Conservation (phyloP, 148 eudicot genomes). For the Rhododendron vialii region DNA sequence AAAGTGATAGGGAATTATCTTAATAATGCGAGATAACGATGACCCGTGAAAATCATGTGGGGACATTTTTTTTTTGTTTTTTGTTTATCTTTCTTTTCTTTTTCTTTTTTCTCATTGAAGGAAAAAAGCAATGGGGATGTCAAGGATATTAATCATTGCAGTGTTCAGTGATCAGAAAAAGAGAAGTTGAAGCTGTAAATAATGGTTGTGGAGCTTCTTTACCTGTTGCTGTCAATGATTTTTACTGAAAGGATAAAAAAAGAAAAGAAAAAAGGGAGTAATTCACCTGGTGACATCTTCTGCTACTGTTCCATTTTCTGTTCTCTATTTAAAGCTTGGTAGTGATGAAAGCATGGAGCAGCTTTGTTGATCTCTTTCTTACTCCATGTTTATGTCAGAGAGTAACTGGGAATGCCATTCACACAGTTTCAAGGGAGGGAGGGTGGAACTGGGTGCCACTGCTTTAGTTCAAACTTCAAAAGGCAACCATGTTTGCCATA, state of each 20-base stretch:
- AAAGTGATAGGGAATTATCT: neutral
- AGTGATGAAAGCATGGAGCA: conserved; percentile 6
- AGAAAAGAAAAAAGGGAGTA: neutral
- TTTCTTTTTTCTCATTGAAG: neutral
- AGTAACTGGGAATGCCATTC: neutral
- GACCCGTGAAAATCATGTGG: conserved; percentile 1
- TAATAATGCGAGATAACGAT: neutral
- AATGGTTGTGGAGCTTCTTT: conserved; percentile 7
- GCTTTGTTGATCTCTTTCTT: neutral
- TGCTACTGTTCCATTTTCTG: neutral
- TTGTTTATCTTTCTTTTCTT: neutral
- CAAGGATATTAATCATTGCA: neutral
- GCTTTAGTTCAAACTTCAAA: neutral
- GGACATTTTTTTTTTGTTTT: neutral
- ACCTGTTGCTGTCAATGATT: neutral
- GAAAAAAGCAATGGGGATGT: conserved; percentile 5
- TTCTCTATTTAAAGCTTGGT: neutral
- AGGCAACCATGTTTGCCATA: neutral
- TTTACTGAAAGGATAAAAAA: neutral
- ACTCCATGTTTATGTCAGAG: neutral
- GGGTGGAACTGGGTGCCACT: neutral
- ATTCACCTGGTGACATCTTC: neutral
- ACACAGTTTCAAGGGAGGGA: neutral
- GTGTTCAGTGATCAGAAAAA: neutral
- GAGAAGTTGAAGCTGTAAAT: conserved; percentile 9